Base-by-base conservation (phyloP, 257 asterid species). In the Striga asiatica region DNA sequence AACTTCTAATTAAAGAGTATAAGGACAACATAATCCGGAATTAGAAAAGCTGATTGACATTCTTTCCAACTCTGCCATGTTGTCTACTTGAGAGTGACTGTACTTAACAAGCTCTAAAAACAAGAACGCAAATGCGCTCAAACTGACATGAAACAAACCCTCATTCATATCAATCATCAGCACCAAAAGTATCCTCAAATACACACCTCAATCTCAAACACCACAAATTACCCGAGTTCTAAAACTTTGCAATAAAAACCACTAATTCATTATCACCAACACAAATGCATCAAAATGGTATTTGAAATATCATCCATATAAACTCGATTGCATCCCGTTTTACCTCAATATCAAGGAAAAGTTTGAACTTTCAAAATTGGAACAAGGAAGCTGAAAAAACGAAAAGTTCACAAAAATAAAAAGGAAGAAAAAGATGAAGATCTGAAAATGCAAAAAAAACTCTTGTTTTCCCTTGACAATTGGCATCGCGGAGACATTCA, bases 401-500 rank as follows among this genome's bases (percentile, higher is more conserved):
- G 6, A 16, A n/a, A n/a, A n/a, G n/a, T n/a, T n/a, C n/a, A n/a
- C n/a, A n/a, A n/a, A n/a, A n/a, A n/a, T n/a, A 43, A 43, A 18
- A 7, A 19, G 45, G 35, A 19, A 25, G 7, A 58, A 34, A 14
- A 20, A 34, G 59, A 37, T 45, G 67, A 51, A 56, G 79, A 66
- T 72, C 70, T 64, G 62, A 60, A 32, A 17, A 3, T 2, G 24
- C 17, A 37, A 37, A 9, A n/a, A n/a, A 69, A 89, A 96, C 97
- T 91, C 98, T 76, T 91, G 97, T 62, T 87, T 91, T 54, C 96
- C 98, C 73, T 91, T 91, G 78, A 94, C 71, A 51, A 91, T 71
- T 31, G 98, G 98, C 66, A 76, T 79, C 41, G 84, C 96, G 8
- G 87, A 74, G 24, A 91, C 94, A 72, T 87, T 87, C 0, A 84